Base-by-base conservation (phyloP, 1,139 yeast genomes). In the Kodamaea sp. region DNA sequence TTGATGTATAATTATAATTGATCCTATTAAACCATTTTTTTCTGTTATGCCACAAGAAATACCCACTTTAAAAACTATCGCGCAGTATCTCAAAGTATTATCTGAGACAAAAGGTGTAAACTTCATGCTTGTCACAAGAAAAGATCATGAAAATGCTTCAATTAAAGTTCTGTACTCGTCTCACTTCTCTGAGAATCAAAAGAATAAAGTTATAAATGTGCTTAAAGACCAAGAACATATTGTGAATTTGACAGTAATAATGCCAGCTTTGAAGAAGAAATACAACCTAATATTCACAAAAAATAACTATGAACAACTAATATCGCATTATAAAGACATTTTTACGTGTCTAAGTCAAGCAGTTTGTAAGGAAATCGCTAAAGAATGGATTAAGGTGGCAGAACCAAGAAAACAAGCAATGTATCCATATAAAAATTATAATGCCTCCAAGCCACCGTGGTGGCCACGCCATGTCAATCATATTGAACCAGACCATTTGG, bases 401-500 rank as follows among this genome's bases (percentile, higher is more conserved):
- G 88, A 82, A 50, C 92, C 92, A 2, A 68, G 63, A 43, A 84
- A 84, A 50, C 89, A 84, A 57, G 71, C 84, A 1, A 58, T 63
- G 20, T 74, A 58, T 48, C 92, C 92, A 1, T 84, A 84, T 55
- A 82, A 78, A 42, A 51, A 55, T 12, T 79, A 76, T 2, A 70
- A 70, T 9, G 37, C 30, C 1, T 51, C 77, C 7, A 75, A 67
- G 45, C 92, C 92, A 0, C 53, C 53, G 1, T 84, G 92, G 90
- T 84, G 92, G 94, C 92, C 92, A 0, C 31, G 31, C 0, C 40
- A 48, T 11, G 76, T 81, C 0, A 66, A 77, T 30, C 92, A 84
- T 57, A 67, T 69, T 36, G 92, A 84, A 50, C 92, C 92, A 0
- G 92, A 84, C 55, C 89, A 84, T 58, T 63, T 84, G 43, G 73